Percentiles rank a stretch among this genome's conserved stretches.
Conservation (phyloP, 2,329 filamentous ascomycete species). For the Fusarium gaditjirri region DNA sequence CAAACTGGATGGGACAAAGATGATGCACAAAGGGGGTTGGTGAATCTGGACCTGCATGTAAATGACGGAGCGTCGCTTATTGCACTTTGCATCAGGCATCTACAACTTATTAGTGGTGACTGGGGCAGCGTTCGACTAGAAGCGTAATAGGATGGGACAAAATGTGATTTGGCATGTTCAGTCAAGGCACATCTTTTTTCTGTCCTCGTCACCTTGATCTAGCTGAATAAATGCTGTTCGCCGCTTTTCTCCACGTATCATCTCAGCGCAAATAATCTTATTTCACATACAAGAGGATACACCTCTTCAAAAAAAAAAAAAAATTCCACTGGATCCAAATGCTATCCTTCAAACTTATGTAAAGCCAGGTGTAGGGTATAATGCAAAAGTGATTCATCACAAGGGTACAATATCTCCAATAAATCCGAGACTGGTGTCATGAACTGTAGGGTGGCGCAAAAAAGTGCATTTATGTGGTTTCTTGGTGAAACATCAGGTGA, state of each 20-base stretch:
- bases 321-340: background rate
- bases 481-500: background rate
- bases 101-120: background rate
- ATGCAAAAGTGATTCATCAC: background rate
- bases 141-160: background rate
- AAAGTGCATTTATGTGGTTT: constrained; percentile 5
- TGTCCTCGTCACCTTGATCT: background rate
- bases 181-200: background rate
- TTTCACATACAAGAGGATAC: background rate
- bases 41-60: constrained; percentile 1
- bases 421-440: background rate
- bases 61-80: constrained; percentile 4
- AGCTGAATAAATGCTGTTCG: background rate
- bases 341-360: background rate
- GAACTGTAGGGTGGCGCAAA: background rate
- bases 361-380: background rate
- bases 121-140: background rate
- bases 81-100: background rate
- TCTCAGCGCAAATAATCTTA: background rate
- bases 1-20: constrained; percentile 3
- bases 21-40: background rate
- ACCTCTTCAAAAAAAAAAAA: background rate
- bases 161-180: background rate
- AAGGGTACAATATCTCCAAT: background rate
- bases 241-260: background rate